Conservation (phyloP, 176 grass and related monocot species). For the Carex myosuroides region DNA sequence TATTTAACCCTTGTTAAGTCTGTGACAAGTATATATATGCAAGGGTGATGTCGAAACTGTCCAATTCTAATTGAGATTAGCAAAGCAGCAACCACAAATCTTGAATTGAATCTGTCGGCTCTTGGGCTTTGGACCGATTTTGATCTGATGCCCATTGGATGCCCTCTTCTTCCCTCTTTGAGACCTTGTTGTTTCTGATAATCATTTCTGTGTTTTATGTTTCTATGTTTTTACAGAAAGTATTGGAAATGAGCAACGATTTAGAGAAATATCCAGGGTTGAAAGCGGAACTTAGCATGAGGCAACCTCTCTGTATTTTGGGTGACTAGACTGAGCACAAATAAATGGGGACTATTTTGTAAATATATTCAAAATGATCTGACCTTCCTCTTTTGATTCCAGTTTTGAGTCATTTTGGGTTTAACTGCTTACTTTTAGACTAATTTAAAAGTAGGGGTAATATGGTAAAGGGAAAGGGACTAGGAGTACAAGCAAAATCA, state of each 20-base stretch:
- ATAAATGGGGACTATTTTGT: background rate
- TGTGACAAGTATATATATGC: background rate
- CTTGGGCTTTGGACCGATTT: no score
- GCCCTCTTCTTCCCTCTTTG: background rate
- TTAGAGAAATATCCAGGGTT: conserved; percentile 49
- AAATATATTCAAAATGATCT: background rate
- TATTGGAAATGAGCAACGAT: conserved; percentile 66
- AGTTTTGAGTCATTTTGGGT: background rate
- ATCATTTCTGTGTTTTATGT: conserved; percentile 11
- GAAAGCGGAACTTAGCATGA: conserved; percentile 92
- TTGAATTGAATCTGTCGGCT: no score
- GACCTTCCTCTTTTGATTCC: background rate
- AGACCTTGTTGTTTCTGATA: background rate
- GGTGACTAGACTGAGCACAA: conserved; percentile 59
- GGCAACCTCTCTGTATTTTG: conserved; percentile 82
- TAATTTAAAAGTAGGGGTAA: background rate
- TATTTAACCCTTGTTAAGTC: background rate
- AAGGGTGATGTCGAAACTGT: background rate
- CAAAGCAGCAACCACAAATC: no score
- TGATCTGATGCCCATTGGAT: no score
- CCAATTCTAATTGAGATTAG: no score
- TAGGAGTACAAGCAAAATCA: background rate
- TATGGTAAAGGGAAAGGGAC: background rate
- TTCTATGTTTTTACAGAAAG: conserved; percentile 42
- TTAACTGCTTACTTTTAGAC: background rate